Evolutionary conservation across 208 protist species (phyloP).

Genomic region (Wallacemonas sp.): DNA sequence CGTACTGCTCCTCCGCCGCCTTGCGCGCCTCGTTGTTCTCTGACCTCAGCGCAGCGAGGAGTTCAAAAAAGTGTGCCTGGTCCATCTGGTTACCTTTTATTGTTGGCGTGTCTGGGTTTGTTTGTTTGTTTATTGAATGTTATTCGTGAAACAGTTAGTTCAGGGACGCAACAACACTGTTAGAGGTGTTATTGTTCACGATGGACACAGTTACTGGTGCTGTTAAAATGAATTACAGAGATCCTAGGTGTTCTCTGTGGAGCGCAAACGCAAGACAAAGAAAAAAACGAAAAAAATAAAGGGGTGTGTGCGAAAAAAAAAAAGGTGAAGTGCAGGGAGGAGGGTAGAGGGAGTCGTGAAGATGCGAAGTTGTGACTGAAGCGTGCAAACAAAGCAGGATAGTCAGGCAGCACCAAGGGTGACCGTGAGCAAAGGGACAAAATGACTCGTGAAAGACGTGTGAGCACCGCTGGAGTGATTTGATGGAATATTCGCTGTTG

Average conservation of each 20-base stretch:
- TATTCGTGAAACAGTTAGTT: no score
- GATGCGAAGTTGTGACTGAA: not conserved
- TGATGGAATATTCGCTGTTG: no score
- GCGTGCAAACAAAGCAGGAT: no score
- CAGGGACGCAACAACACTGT: not conserved
- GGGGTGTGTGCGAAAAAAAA: not conserved
- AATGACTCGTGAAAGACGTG: no score
- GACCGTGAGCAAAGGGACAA: no score
- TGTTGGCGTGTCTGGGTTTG: constrained; percentile 10
- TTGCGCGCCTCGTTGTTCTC: constrained; percentile 71
- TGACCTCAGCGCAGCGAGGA: constrained; percentile 54
- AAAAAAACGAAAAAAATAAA: constrained; percentile 8
- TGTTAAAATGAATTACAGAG: no score
- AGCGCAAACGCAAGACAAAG: no score
- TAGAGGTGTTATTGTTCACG: not conserved
- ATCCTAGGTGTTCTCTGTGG: no score
- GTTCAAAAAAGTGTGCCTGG: constrained; percentile 36
- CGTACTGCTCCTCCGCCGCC: constrained; percentile 74
- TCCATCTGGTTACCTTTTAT: no score
- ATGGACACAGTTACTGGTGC: no score
- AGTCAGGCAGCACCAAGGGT: no score
- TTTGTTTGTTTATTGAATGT: constrained; percentile 1
- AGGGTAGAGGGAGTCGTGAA: not conserved
- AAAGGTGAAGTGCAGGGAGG: not conserved
- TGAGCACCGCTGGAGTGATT: no score